Evolutionary conservation across 1,284 basidiomycete species (phyloP).

Genomic region (Ceratobasidium papillatum): DNA sequence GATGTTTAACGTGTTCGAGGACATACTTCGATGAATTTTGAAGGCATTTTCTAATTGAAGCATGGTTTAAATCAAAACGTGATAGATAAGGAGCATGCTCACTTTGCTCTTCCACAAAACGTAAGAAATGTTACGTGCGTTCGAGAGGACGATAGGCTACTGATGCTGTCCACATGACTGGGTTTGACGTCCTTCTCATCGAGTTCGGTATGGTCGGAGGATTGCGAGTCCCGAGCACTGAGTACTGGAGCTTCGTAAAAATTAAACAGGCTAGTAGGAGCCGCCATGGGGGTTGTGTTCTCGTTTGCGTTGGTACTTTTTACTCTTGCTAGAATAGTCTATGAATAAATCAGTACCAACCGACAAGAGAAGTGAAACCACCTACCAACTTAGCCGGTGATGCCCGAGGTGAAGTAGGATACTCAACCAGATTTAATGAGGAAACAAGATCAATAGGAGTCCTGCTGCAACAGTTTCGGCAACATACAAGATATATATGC

Average conservation of each 20-base stretch:
- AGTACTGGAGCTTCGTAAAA: neutral
- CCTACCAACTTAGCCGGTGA: no score
- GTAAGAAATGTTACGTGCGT: neutral
- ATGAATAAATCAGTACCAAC: neutral
- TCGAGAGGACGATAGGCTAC: neutral
- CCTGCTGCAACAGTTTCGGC: no score
- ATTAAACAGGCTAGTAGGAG: neutral
- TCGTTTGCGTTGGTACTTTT: neutral
- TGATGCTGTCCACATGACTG: neutral
- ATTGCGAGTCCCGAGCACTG: neutral
- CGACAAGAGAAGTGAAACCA: no score
- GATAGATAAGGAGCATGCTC: neutral
- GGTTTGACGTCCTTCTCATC: neutral
- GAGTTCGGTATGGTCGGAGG: neutral
- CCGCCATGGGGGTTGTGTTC: neutral
- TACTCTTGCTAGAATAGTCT: neutral
- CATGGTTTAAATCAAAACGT: neutral
- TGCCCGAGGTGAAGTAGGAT: no score
- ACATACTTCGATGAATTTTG: neutral
- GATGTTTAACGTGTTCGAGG: no score
- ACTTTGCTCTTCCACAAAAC: neutral
- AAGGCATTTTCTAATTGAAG: neutral
- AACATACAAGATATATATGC: no score
- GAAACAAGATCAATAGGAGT: no score
- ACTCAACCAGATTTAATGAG: no score